These are phyloP conservation scores for Botrytis medusae DNA, from an alignment of 2,329 filamentous ascomycete species.

Conservation along the genomic window DNA sequence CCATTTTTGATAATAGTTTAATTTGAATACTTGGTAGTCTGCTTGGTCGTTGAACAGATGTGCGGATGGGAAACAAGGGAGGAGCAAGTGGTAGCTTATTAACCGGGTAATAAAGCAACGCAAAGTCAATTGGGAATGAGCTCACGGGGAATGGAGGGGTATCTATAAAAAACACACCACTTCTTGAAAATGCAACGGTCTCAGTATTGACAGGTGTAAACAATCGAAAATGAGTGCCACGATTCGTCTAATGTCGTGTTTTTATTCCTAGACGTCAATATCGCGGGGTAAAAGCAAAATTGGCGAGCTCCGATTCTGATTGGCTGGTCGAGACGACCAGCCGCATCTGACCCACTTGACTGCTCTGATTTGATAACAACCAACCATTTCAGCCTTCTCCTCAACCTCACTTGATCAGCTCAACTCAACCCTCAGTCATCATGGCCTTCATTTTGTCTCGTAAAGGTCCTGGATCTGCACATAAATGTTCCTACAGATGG, in stretches of 20 bases:
- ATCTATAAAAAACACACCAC: neutral
- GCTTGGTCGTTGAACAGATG: neutral
- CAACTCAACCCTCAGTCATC: neutral
- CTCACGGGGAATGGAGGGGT: neutral
- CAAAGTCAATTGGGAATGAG: neutral
- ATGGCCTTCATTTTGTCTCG: neutral
- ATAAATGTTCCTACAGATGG: neutral
- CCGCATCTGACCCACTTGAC: neutral
- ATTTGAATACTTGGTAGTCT: neutral
- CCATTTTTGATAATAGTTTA: neutral
- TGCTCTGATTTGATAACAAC: neutral
- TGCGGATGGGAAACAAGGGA: neutral
- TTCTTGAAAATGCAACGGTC: neutral
- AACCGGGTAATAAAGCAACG: neutral
- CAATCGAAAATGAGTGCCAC: neutral
- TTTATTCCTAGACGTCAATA: neutral
- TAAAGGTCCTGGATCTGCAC: neutral
- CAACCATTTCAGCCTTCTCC: neutral
- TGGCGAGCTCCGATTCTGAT: neutral
- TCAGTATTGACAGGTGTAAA: neutral
- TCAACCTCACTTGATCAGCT: slow-evolving; percentile 12
- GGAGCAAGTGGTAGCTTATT: neutral
- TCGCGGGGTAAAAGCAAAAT: neutral
- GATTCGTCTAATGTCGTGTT: neutral
- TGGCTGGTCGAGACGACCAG: slow-evolving; percentile 13